phyloP scores from a whole-genome alignment of 148 eudicot species.

The Cornus controversa region DNA sequence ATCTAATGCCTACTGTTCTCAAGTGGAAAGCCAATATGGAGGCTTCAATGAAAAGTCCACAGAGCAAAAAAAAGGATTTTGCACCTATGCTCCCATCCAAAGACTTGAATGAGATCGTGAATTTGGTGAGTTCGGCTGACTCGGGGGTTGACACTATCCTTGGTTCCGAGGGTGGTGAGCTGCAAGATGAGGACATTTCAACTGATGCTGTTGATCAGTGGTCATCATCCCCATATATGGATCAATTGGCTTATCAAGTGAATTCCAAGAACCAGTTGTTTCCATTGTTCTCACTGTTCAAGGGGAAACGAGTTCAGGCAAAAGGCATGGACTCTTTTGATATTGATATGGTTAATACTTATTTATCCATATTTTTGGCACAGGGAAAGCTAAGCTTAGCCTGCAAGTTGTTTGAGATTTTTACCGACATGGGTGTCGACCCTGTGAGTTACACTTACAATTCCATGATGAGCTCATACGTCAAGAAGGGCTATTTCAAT shows the following conservation, averaged over 20 bases:
- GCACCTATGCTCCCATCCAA: constrained; percentile 63
- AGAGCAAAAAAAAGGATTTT: constrained; percentile 54
- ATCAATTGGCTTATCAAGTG: constrained; percentile 52
- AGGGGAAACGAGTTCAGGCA: constrained; percentile 58
- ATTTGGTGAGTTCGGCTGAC: constrained; percentile 23
- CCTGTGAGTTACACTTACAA: constrained; percentile 76
- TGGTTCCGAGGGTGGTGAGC: constrained; percentile 19
- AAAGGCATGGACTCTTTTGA: constrained; percentile 61
- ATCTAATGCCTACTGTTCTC: constrained; percentile 51
- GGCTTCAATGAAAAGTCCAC: constrained; percentile 46
- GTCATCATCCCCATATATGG: constrained; percentile 90
- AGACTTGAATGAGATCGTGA: constrained; percentile 48
- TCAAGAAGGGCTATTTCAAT: constrained; percentile 73
- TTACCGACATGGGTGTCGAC: constrained; percentile 60
- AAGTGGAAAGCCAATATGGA: constrained; percentile 83
- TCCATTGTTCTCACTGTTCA: constrained; percentile 42
- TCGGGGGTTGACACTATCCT: constrained; percentile 7
- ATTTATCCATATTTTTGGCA: constrained; percentile 73
- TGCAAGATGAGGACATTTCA: constrained; percentile 20
- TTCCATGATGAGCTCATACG: constrained; percentile 82
- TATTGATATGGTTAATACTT: constrained; percentile 78
- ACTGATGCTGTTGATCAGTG: constrained; percentile 47
- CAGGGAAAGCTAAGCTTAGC: constrained; percentile 76
- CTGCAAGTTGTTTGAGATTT: constrained; percentile 76
- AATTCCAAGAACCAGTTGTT: constrained; percentile 23